Base-by-base conservation (phyloP, 192 early-diverging fungal species). In the Backusella macrospora region DNA sequence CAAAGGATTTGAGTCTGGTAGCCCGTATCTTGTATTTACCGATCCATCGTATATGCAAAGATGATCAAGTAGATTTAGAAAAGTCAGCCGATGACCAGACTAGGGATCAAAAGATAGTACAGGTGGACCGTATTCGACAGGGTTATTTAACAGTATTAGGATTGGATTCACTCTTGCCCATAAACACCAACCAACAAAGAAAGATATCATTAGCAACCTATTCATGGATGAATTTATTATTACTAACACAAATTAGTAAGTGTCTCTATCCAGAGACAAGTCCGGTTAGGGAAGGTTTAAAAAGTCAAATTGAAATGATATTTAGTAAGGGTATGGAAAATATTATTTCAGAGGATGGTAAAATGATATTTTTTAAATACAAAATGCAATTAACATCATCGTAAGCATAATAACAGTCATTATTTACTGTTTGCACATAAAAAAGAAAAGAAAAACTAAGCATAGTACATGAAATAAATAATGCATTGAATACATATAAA, bases 161-260 rank as follows among this genome's bases (percentile, higher is more conserved):
- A 6, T 46, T 73, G 45, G 72, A 73, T 48, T 47, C 62, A 3
- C 43, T 64, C 5, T 40, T 72, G 26, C 62, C 52, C 5, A 18
- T 64, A 26, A 64, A 72, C 5, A 12, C 6, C 12, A 14, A 63
- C 4, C 8, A 65, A 3, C 45, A 6, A 14, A 66, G 37, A 44
- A 44, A 38, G 15, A 65, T 48, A 23, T 12, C 34, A 52, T 26
- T 16, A 39, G 64, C 63, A 9, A 40, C 71, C 10, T 65, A 39
- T 65, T 26, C 64, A 14, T 73, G 72, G 72, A 73, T 73, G n/a
- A 73, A 65, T 65, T 65, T 73, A 45, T 29, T 73, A 16, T 49
- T 65, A 16, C 40, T 73, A 29, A 73, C 72, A 44, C 6, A 45
- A 21, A 65, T 73, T 73, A 52, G 68, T 70, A 67, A 43, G 42